Evolutionary conservation across 441 rosid species (phyloP), one percentile per base, ranked within the genome.

Genomic region (Adansonia gregorii): DNA sequence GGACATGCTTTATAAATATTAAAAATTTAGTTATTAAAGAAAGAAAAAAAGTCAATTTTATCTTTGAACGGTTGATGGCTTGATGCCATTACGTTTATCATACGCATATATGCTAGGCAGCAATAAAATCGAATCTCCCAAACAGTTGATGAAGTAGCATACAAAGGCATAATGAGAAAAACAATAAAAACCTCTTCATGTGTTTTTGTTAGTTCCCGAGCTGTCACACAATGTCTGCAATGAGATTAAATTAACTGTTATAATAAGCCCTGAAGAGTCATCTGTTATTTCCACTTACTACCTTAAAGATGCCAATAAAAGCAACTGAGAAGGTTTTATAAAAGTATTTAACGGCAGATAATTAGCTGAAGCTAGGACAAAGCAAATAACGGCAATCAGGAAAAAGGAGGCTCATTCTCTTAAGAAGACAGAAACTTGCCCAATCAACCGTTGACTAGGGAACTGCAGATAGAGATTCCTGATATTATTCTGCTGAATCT

Each of bases 171-270:
- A 67, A 69, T 6, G 5, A 76, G 73, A 19, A 67, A 22, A 58
- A 61, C 15, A 71, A 72, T 0, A 41, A 6, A 64, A 73, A 59
- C 41, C 96, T 95, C 97, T 88, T 95, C 98, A 71, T 95, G 98
- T 52, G 93, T 80, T 87, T 95, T 95, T 24, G 98, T 93, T 64
- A 93, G 83, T 80, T 95, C 98, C 73, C 98, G 88, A 77, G 97
- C 98, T 77, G 93, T 84, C 64, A 93, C 98, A 77, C 98, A 95
- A 49, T 69, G 85, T 78, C 98, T 92, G 90, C 87, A 88, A 78
- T 69, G 78, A 77, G 81, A 81, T 56, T 65, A 78, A 72, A 76
- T 60, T 51, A 78, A 79, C 70, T 71, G 70, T 81, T 73, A 87
- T 67, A 51, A 72, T 58, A 77, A 61, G 17, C 65, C 27, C 2